phyloP scores from a whole-genome alignment of 73 alveolate genomes.

The Paramecium octaurelia region DNA sequence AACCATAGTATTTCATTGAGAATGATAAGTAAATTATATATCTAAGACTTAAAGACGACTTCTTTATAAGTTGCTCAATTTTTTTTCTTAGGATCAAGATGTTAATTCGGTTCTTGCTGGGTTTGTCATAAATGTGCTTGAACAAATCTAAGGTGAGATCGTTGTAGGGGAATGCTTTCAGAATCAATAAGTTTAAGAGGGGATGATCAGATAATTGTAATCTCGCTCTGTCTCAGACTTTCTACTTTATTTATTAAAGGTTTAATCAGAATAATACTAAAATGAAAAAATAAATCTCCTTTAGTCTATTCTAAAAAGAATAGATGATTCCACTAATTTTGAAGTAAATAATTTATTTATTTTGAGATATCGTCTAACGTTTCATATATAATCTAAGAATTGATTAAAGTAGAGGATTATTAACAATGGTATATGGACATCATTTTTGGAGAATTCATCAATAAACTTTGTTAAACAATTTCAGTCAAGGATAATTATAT shows the following conservation, averaged over 20 bases:
- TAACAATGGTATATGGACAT: background rate
- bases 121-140: background rate
- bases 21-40: background rate
- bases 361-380: background rate
- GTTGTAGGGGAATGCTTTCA: background rate
- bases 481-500: background rate
- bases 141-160: background rate
- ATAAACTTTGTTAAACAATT: background rate
- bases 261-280: background rate
- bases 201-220: background rate
- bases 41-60: background rate
- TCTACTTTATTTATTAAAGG: background rate
- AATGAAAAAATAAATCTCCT: background rate
- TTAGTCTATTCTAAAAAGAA: background rate
- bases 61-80: background rate
- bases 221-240: slow-evolving; percentile 6
- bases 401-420: background rate
- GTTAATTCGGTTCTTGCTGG: background rate
- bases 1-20: background rate
- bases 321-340: background rate
- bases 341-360: background rate
- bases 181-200: background rate
- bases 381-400: background rate
- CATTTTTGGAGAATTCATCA: background rate
- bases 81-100: background rate